These are phyloP conservation scores for Ananas comosus DNA, from an alignment of 176 grass and related monocot genomes.

Conservation along the genomic window DNA sequence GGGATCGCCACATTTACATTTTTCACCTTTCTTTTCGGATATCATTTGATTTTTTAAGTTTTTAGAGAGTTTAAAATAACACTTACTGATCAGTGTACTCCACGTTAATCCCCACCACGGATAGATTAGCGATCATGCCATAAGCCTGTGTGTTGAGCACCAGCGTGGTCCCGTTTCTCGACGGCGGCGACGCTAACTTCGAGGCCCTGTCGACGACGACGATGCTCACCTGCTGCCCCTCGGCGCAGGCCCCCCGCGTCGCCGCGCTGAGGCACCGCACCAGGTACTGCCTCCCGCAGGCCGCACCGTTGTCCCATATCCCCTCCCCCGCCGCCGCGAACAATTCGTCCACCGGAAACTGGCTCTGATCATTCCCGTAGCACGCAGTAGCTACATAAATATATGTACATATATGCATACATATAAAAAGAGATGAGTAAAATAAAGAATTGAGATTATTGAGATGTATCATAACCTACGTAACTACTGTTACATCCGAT, in stretches of 20 bases:
- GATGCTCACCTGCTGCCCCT: constrained; percentile 16
- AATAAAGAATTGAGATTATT: background rate
- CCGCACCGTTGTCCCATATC: constrained; percentile 46
- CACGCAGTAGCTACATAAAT: constrained; percentile 29
- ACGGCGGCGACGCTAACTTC: constrained; percentile 20
- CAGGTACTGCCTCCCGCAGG: constrained; percentile 29
- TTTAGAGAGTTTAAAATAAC: background rate
- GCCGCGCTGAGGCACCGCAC: constrained; percentile 38
- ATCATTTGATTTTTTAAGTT: too few relatives aligned
- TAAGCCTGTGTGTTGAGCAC: constrained; percentile 20
- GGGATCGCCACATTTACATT: too few relatives aligned
- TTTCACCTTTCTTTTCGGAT: too few relatives aligned
- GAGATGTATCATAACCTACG: background rate
- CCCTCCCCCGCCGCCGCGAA: constrained; percentile 33
- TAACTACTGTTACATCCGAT: background rate
- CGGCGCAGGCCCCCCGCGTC: constrained; percentile 14
- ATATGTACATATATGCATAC: background rate
- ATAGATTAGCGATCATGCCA: constrained; percentile 8
- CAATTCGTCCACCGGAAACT: constrained; percentile 29
- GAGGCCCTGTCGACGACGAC: constrained; percentile 28
- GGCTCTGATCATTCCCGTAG: constrained; percentile 23
- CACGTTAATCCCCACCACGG: constrained; percentile 22
- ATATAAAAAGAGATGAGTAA: background rate
- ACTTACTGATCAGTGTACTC: constrained; percentile 29
- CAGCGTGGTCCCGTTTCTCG: constrained; percentile 14